These are phyloP conservation scores for Hypoxylon lienhwacheense DNA, from an alignment of 495 filamentous ascomycete species.

Conservation along the genomic window DNA sequence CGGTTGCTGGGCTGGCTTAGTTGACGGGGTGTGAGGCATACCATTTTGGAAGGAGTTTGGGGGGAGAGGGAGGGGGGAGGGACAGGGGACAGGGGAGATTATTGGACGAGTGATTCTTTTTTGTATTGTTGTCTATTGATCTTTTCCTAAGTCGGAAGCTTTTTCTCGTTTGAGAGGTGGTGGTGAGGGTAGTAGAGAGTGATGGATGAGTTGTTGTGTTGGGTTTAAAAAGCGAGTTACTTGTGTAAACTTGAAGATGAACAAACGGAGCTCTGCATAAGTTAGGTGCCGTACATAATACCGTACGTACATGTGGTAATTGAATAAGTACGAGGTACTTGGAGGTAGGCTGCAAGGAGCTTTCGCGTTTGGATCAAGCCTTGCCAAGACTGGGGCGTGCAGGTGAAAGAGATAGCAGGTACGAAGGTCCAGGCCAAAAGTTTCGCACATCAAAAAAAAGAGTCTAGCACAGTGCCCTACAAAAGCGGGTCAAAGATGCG, in stretches of 20 bases:
- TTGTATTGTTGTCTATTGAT: background rate
- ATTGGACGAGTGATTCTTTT: slow-evolving; percentile 12
- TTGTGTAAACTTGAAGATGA: too few species aligned
- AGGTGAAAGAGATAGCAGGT: slow-evolving; percentile 12
- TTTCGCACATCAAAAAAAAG: too few species aligned
- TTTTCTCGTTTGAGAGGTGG: background rate
- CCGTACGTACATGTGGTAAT: too few species aligned
- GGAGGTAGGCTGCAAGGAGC: slow-evolving; percentile 50
- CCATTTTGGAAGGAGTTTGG: too few species aligned
- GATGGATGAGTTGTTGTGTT: slow-evolving; percentile 5
- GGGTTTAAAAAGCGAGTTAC: too few species aligned
- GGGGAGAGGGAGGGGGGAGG: too few species aligned
- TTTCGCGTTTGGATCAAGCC: slow-evolving; percentile 43
- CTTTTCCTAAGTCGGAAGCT: background rate
- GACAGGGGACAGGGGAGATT: slow-evolving; percentile 19
- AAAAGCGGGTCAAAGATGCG: too few species aligned
- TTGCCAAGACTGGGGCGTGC: slow-evolving; percentile 37
- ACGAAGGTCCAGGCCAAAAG: slow-evolving; percentile 4
- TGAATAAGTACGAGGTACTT: slow-evolving; percentile 5
- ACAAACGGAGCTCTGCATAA: too few species aligned
- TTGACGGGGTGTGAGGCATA: slow-evolving; percentile 37
- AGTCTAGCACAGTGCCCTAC: too few species aligned
- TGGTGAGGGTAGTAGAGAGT: background rate
- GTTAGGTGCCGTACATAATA: too few species aligned
- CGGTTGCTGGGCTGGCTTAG: background rate